Evolutionary conservation across 495 filamentous ascomycete genomes (phyloP).

Genomic region (Cudoniella acicularis): DNA sequence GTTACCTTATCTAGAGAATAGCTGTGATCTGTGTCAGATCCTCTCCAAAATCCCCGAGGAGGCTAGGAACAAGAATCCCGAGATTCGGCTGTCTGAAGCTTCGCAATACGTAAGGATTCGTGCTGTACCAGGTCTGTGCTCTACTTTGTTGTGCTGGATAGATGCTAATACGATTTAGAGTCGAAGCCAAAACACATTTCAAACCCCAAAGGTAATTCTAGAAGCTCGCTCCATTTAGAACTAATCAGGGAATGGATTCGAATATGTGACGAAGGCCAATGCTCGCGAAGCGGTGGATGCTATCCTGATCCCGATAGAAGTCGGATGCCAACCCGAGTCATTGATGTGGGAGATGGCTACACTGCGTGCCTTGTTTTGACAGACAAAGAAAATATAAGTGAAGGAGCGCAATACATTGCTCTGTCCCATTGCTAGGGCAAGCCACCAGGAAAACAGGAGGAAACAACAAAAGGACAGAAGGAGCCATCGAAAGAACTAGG

Average conservation of each 20-base stretch:
- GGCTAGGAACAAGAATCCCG: not conserved
- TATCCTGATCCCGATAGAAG: not conserved
- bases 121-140: conserved; percentile 2
- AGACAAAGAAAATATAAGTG: not conserved
- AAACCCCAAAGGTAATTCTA: not conserved
- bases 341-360: conserved; percentile 5
- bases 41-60: not conserved
- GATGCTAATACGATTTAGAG: not conserved
- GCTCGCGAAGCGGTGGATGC: not conserved
- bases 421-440: conserved; percentile 17
- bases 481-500: too few species aligned
- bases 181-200: too few species aligned
- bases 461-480: too few species aligned
- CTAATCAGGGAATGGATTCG: conserved; percentile 1
- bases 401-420: conserved; percentile 2
- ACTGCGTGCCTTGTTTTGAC: not conserved
- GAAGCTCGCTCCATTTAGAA: not conserved
- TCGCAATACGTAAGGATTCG: conserved; percentile 3
- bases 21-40: conserved; percentile 4
- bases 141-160: conserved; percentile 3
- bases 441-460: not conserved
- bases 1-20: not conserved
- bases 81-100: not conserved
- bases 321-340: conserved; percentile 1
- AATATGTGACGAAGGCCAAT: conserved; percentile 1